Percentiles rank a stretch among this genome's conserved stretches.
Evolutionary conservation across 768 basidiomycete species (phyloP).

Genomic region (Psilocybe cyanescens): DNA sequence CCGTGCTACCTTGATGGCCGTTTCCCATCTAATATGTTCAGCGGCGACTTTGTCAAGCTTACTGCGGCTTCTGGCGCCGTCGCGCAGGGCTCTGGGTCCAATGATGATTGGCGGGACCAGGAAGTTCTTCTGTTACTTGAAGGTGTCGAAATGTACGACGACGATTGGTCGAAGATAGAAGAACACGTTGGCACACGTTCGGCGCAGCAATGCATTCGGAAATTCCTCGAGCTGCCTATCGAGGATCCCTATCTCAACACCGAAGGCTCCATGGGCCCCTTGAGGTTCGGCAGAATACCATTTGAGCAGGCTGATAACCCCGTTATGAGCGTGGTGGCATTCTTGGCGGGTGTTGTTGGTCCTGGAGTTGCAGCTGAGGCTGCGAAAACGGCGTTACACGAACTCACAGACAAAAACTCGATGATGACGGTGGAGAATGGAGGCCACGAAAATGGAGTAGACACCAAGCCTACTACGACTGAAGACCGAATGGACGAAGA

Average conservation of each 20-base stretch:
- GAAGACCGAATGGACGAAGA: constrained; percentile 57
- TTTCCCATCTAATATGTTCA: constrained; percentile 95
- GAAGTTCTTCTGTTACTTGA: constrained; percentile 91
- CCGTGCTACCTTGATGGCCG: constrained; percentile 96
- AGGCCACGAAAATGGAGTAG: constrained; percentile 29
- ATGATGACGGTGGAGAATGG: constrained; percentile 34
- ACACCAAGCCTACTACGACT: constrained; percentile 36
- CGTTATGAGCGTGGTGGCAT: constrained; percentile 98
- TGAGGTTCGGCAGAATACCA: constrained; percentile 80
- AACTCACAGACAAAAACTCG: constrained; percentile 63
- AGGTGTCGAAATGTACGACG: constrained; percentile 97
- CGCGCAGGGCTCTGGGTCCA: constrained; percentile 40
- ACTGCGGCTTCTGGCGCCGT: constrained; percentile 46
- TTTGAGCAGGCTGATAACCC: constrained; percentile 97
- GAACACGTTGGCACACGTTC: constrained; percentile 92
- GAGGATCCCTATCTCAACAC: constrained; percentile 90
- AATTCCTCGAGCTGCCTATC: constrained; percentile 95
- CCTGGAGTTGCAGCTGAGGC: constrained; percentile 93
- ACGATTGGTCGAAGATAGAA: constrained; percentile 93
- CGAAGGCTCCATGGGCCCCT: constrained; percentile 75
- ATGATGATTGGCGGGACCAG: constrained; percentile 88
- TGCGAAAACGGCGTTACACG: constrained; percentile 87
- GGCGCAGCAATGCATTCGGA: constrained; percentile 93
- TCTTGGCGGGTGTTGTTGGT: constrained; percentile 90
- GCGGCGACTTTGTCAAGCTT: constrained; percentile 94